phyloP scores from a whole-genome alignment of 352 stramenopile species.

The Elongisporangium undulatum region DNA sequence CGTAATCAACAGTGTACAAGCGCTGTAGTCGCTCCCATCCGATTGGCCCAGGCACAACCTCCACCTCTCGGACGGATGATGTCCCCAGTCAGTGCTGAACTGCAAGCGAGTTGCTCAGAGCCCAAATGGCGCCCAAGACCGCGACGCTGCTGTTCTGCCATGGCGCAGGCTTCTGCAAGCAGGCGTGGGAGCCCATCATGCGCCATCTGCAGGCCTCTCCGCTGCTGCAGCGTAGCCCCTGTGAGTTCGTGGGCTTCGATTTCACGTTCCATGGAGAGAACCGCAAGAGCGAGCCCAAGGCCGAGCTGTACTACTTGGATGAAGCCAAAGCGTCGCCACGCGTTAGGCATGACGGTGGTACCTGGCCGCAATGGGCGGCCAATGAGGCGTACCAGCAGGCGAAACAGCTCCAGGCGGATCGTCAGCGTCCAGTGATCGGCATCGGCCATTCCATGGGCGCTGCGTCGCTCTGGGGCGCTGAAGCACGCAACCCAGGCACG shows the following conservation, averaged over 20 bases:
- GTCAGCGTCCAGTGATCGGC: conserved; percentile 17
- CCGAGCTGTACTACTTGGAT: conserved; percentile 16
- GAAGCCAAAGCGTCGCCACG: conserved; percentile 10
- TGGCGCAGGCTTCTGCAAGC: conserved; percentile 43
- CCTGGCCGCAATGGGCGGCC: conserved; percentile 15
- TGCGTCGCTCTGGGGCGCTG: conserved; percentile 27
- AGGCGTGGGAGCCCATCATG: conserved; percentile 43
- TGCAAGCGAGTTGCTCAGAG: background rate
- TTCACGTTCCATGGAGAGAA: conserved; percentile 24
- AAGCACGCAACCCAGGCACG: conserved; percentile 30
- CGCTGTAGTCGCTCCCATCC: no score
- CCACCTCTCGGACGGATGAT: background rate
- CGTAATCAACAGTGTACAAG: no score
- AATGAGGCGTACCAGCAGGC: conserved; percentile 13
- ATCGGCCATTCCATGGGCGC: conserved; percentile 45
- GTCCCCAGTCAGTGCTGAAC: conserved; percentile 2
- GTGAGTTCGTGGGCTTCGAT: conserved; percentile 19
- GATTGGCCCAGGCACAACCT: background rate
- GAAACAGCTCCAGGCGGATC: conserved; percentile 5
- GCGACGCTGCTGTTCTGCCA: conserved; percentile 49
- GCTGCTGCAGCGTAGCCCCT: conserved; percentile 16
- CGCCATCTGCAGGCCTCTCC: conserved; percentile 25
- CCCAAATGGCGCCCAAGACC: conserved; percentile 7
- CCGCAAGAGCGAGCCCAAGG: conserved; percentile 14
- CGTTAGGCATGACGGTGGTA: conserved; percentile 19